Evolutionary conservation across 257 asterid species (phyloP).

Genomic region (Petrea volubilis): DNA sequence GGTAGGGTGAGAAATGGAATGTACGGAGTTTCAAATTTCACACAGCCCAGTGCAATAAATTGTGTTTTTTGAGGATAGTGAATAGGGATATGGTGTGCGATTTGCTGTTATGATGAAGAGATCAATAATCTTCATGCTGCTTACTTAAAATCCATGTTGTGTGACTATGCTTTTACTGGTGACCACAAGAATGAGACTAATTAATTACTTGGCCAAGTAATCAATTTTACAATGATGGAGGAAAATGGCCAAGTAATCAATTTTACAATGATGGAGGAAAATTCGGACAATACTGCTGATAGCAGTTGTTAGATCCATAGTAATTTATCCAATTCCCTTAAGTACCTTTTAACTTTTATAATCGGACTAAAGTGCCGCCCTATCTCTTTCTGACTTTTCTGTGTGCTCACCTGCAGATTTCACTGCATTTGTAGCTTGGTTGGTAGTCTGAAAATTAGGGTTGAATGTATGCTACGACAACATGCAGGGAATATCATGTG

Average conservation of each 20-base stretch:
- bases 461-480: neutral
- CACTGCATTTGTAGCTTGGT: conserved; percentile 5
- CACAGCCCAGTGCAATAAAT: neutral
- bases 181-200: neutral
- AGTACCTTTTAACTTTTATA: conserved; percentile 1
- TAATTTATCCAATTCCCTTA: conserved; percentile 5
- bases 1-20: neutral
- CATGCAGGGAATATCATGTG: neutral
- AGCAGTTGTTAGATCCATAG: neutral
- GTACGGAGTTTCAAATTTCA: neutral
- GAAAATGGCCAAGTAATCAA: no score
- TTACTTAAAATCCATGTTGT: neutral
- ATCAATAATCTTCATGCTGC: neutral
- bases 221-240: neutral
- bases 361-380: neutral
- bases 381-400: neutral
- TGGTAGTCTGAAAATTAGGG: neutral
- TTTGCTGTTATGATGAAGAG: neutral
- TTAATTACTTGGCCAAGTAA: neutral
- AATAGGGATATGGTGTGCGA: neutral
- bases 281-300: neutral
- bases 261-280: no score
- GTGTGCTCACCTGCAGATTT: neutral
- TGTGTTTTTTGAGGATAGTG: neutral
- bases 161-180: neutral